Base-by-base conservation (phyloP, 768 basidiomycete species). In the Dioszegia crocea region DNA sequence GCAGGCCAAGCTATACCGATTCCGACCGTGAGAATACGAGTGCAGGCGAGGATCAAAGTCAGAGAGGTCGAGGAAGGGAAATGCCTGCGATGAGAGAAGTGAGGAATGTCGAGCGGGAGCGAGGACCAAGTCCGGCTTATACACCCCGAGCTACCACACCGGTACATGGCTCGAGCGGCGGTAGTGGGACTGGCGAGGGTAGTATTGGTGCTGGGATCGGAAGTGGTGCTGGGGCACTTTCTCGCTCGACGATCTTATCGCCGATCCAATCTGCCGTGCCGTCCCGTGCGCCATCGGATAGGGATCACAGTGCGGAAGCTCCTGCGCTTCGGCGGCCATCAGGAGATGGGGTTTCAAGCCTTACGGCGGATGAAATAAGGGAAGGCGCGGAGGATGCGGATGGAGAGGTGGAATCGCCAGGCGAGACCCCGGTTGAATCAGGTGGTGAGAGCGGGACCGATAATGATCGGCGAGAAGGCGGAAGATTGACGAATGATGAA, bases 121-220 rank as follows among this genome's bases (percentile, higher is more conserved):
- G 47, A 27, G 55, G 75, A 12, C 75, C 75, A 17, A 73, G 73
- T 16, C 75, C 75, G 14, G 75, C 75, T 10, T 76, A 76, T 43
- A 75, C 73, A 5, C 70, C 70, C n/a, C 45, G 41, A 10, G 50
- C 59, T 3, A 21, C 47, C 23, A 43, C 6, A 23, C 39, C 61
- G 21, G 19, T 24, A 19, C 29, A 11, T 24, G 2, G 36, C 44
- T 17, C 23, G 55, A 33, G 23, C 33, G 19, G 2, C 33, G n/a
- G 26, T n/a, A n/a, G n/a, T n/a, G n/a, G n/a, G n/a, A n/a, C n/a
- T n/a, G n/a, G n/a, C n/a, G n/a, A n/a, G n/a, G n/a, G n/a, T n/a
- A n/a, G n/a, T n/a, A n/a, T n/a, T n/a, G n/a, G n/a, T n/a, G n/a
- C n/a, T n/a, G n/a, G n/a, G n/a, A n/a, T n/a, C n/a, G n/a, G n/a